Conservation (phyloP, 345 rosid genomes). For the Ceriops decandra region DNA sequence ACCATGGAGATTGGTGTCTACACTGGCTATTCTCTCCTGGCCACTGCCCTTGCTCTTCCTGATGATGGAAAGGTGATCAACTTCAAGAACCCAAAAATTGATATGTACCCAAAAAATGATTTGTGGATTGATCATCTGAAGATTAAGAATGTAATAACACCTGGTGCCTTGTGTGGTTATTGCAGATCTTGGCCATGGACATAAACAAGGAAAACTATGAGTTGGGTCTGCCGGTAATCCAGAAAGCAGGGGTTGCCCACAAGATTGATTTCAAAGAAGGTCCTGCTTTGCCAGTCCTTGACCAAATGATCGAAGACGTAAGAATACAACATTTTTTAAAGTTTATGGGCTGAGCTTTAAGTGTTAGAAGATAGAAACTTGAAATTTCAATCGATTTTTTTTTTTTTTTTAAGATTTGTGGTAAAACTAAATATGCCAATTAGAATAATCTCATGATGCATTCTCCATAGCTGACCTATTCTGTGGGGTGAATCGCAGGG, state of each 20-base stretch:
- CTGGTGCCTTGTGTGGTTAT: neutral
- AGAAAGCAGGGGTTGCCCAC: constrained; percentile 98
- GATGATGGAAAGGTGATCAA: constrained; percentile 75
- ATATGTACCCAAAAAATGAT: neutral
- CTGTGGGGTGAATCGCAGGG: constrained; percentile 41
- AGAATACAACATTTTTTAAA: constrained; percentile 10
- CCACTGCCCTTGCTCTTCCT: constrained; percentile 98
- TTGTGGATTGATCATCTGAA: neutral
- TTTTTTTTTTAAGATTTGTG: no score
- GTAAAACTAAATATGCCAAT: no score
- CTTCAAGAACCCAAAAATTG: neutral
- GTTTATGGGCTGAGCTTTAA: neutral
- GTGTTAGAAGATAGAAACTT: no score
- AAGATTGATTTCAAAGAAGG: constrained; percentile 94
- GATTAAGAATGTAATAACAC: neutral
- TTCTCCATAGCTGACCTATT: no score
- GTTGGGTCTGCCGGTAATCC: constrained; percentile 74
- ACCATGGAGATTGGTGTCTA: constrained; percentile 99
- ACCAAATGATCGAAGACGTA: constrained; percentile 77
- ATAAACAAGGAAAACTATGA: constrained; percentile 91
- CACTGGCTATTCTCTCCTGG: constrained; percentile 96
- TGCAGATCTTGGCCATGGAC: constrained; percentile 95
- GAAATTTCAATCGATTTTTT: no score
- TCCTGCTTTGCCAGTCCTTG: constrained; percentile 96
- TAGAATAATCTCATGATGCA: no score